These are phyloP conservation scores for Orychophragmus violaceus DNA, from an alignment of 345 rosid genomes.

Conservation along the genomic window DNA sequence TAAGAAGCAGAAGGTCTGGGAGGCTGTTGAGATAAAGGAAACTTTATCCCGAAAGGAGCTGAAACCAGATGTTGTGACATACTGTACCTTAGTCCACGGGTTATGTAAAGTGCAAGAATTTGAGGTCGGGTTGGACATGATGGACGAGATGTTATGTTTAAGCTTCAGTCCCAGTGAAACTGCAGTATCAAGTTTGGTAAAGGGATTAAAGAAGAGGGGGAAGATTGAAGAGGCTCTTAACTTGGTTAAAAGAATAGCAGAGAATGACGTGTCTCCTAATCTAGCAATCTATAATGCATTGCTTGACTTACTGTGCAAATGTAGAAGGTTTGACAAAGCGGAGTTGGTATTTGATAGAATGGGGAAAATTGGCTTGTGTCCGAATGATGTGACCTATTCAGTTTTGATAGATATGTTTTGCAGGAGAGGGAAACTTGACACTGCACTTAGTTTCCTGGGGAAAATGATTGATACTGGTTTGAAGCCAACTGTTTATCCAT, in stretches of 20 bases:
- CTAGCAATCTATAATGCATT: conserved; percentile 68
- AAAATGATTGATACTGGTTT: conserved; percentile 50
- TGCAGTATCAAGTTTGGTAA: conserved; percentile 51
- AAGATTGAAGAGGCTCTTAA: conserved; percentile 46
- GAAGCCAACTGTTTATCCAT: conserved; percentile 58
- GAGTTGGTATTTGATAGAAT: conserved; percentile 56
- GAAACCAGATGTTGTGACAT: conserved; percentile 60
- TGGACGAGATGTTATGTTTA: conserved; percentile 62
- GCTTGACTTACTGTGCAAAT: conserved; percentile 67
- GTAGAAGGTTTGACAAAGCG: conserved; percentile 52
- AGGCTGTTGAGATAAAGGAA: conserved; percentile 66
- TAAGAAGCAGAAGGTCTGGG: conserved; percentile 53
- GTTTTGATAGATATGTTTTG: conserved; percentile 75
- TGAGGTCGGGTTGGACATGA: conserved; percentile 44
- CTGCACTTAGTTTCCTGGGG: conserved; percentile 44
- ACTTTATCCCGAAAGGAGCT: conserved; percentile 37
- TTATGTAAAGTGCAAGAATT: conserved; percentile 57
- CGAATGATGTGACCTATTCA: conserved; percentile 63
- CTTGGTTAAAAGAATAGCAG: conserved; percentile 47
- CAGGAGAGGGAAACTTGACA: conserved; percentile 61
- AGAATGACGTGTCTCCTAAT: conserved; percentile 49
- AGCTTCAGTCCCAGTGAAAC: conserved; percentile 27
- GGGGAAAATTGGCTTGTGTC: conserved; percentile 38
- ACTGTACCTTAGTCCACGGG: conserved; percentile 66
- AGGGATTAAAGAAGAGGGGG: conserved; percentile 68